Percentiles rank a stretch among this genome's conserved stretches.
Conservation (phyloP, 2,329 filamentous ascomycete species). For the Exophiala calicioides region DNA sequence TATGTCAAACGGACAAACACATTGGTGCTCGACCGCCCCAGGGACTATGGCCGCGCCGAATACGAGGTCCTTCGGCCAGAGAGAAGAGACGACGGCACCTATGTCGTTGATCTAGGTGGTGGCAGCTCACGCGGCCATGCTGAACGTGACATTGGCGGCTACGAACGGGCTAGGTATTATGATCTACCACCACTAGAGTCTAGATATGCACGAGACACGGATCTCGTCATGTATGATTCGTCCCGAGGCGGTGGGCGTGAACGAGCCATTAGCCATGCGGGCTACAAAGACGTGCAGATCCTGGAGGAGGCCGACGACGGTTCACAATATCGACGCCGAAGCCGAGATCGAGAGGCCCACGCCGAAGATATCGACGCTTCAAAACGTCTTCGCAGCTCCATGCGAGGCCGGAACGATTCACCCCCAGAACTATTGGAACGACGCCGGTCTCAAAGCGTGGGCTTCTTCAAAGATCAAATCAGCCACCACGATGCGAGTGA, state of each 20-base stretch:
- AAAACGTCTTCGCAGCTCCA: slow-evolving; percentile 14
- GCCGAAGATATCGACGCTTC: slow-evolving; percentile 14
- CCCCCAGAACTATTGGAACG: slow-evolving; percentile 12
- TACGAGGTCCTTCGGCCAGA: slow-evolving; percentile 26
- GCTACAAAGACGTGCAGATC: slow-evolving; percentile 24
- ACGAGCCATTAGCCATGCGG: slow-evolving; percentile 8
- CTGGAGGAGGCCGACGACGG: slow-evolving; percentile 25
- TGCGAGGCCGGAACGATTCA: slow-evolving; percentile 21
- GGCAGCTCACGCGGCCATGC: slow-evolving; percentile 9
- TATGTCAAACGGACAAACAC: slow-evolving; percentile 24
- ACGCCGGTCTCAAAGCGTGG: slow-evolving; percentile 21
- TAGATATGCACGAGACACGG: slow-evolving; percentile 6
- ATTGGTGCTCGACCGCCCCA: slow-evolving; percentile 17
- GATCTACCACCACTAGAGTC: background rate
- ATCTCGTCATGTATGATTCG: slow-evolving; percentile 17
- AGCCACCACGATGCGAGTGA: slow-evolving; percentile 27
- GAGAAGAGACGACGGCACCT: slow-evolving; percentile 21
- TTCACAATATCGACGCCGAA: slow-evolving; percentile 12
- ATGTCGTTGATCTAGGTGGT: slow-evolving; percentile 21
- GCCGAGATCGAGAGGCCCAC: slow-evolving; percentile 9
- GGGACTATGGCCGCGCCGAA: slow-evolving; percentile 18
- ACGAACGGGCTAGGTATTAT: slow-evolving; percentile 13
- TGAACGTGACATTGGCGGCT: slow-evolving; percentile 7
- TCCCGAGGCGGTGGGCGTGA: slow-evolving; percentile 7
- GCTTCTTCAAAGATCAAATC: slow-evolving; percentile 25